phyloP scores from a whole-genome alignment of 257 asterid genomes.

The Solanum pennellii region DNA sequence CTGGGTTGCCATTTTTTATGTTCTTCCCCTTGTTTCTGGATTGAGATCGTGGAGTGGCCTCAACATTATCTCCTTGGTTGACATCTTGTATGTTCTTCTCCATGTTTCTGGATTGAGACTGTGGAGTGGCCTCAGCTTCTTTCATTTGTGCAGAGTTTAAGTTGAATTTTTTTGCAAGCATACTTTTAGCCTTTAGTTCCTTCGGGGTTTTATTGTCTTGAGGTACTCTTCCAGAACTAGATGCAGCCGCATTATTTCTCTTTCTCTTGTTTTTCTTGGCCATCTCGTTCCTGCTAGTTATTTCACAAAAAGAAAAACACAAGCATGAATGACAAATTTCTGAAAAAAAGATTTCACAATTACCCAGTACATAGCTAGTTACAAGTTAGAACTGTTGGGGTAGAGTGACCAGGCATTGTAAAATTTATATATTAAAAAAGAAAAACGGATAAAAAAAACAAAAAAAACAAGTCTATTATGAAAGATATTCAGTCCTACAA shows the following conservation, averaged over 20 bases:
- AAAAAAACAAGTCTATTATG: not conserved
- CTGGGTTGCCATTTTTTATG: constrained; percentile 14
- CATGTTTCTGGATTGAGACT: constrained; percentile 3
- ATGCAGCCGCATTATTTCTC: constrained; percentile 7
- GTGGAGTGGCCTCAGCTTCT: constrained; percentile 18
- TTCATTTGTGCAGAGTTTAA: constrained; percentile 20
- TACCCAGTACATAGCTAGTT: not conserved
- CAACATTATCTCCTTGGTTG: constrained; percentile 14
- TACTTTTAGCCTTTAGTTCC: constrained; percentile 2
- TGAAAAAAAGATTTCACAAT: not conserved
- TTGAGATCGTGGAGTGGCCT: constrained; percentile 10
- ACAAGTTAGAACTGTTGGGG: not conserved
- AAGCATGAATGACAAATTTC: not conserved
- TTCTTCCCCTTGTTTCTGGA: constrained; percentile 16
- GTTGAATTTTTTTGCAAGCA: constrained; percentile 14
- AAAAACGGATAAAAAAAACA: no score
- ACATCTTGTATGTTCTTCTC: constrained; percentile 21
- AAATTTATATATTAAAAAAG: not conserved
- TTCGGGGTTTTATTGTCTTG: not conserved
- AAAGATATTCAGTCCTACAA: not conserved
- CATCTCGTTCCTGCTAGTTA: constrained; percentile 23
- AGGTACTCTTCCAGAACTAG: not conserved
- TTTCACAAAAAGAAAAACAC: not conserved
- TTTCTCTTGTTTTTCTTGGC: constrained; percentile 17
- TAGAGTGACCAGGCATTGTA: not conserved